Evolutionary conservation across 108 stramenopile genomes (phyloP).

Genomic region (Bacterosira constricta): DNA sequence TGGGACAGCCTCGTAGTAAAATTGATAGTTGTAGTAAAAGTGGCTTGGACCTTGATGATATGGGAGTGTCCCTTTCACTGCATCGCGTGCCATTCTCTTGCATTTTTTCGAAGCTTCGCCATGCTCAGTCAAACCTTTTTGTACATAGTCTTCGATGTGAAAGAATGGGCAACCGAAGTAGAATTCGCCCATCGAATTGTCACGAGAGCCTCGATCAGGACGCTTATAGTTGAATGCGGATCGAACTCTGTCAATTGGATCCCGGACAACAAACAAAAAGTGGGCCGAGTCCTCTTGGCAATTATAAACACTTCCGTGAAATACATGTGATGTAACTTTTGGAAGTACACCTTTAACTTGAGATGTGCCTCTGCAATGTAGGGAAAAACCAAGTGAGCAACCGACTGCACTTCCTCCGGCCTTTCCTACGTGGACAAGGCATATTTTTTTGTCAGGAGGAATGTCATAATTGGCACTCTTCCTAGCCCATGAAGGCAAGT

Average conservation of each 20-base stretch:
- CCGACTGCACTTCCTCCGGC: conserved; percentile 33
- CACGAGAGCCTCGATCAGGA: too few relatives aligned
- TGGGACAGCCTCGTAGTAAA: conserved; percentile 41
- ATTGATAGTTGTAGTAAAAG: conserved; percentile 46
- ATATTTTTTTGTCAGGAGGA: conserved; percentile 13
- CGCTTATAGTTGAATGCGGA: conserved; percentile 35
- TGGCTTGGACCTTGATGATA: conserved; percentile 22
- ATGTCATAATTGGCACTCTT: conserved; percentile 9
- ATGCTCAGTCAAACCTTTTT: conserved; percentile 23
- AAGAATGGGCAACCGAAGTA: conserved; percentile 40
- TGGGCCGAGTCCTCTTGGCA: conserved; percentile 33
- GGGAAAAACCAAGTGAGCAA: conserved; percentile 22
- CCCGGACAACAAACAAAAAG: conserved; percentile 37
- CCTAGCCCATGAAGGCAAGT: conserved; percentile 24
- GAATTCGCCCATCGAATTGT: too few relatives aligned
- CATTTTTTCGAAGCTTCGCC: conserved; percentile 12
- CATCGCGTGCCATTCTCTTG: conserved; percentile 13
- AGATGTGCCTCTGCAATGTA: too few relatives aligned
- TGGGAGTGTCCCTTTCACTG: conserved; percentile 25
- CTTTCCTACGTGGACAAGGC: conserved; percentile 39
- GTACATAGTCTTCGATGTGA: conserved; percentile 25
- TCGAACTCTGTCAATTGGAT: conserved; percentile 26
- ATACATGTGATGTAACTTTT: conserved; percentile 15
- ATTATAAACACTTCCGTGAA: conserved; percentile 28
- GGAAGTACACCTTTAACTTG: conserved; percentile 19